Percentiles rank a stretch among this genome's conserved stretches.
Evolutionary conservation across 2,329 filamentous ascomycete genomes (phyloP).

Genomic region (Arthrobotrys conoides): DNA sequence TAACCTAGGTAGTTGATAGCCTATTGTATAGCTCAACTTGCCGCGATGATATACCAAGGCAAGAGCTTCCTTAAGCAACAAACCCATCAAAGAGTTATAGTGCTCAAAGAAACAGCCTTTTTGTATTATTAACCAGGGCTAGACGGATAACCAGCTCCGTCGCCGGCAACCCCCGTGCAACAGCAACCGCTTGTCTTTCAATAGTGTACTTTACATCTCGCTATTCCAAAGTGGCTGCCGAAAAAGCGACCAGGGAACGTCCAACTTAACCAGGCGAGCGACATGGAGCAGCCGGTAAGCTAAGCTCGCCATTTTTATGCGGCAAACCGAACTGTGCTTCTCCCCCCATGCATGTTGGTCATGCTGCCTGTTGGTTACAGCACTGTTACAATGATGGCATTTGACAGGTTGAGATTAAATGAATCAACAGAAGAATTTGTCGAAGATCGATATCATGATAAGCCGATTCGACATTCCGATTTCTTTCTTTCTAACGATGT

Average conservation of each 20-base stretch:
- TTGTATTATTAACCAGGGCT: constrained; percentile 39
- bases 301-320: constrained; percentile 47
- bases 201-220: constrained; percentile 21
- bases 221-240: constrained; percentile 54
- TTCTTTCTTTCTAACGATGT: constrained; percentile 6
- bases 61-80: constrained; percentile 54
- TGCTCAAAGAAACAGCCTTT: constrained; percentile 19
- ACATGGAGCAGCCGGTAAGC: constrained; percentile 53
- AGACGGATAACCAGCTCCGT: constrained; percentile 58
- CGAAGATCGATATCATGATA: constrained; percentile 39
- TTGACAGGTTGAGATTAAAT: constrained; percentile 8
- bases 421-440: constrained; percentile 1
- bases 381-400: constrained; percentile 34
- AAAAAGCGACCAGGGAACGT: constrained; percentile 60
- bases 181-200: constrained; percentile 30
- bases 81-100: constrained; percentile 29
- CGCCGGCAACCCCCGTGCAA: constrained; percentile 59
- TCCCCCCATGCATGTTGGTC: constrained; percentile 25
- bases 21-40: constrained; percentile 40
- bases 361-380: constrained; percentile 35
- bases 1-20: too few species aligned
- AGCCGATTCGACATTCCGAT: constrained; percentile 13
- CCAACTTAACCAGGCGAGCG: constrained; percentile 61
- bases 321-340: constrained; percentile 43
- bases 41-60: constrained; percentile 36